Conservation (phyloP, 2,329 filamentous ascomycete species). For the Aspergillus thermomutatus region DNA sequence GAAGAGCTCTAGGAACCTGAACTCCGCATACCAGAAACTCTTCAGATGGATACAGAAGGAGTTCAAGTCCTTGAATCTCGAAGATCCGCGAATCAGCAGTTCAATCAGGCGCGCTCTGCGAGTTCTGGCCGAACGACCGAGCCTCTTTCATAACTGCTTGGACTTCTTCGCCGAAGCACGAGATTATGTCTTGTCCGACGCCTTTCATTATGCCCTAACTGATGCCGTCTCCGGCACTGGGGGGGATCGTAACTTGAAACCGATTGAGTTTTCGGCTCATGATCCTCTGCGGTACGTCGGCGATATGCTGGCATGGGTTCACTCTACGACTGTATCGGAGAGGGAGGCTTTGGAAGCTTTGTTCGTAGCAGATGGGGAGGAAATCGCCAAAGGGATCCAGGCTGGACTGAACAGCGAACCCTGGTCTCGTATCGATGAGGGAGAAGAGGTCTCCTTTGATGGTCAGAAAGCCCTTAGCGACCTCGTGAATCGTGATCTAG, state of each 20-base stretch:
- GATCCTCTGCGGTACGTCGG: constrained; percentile 88
- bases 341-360: constrained; percentile 86
- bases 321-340: constrained; percentile 91
- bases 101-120: constrained; percentile 80
- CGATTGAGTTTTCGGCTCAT: constrained; percentile 90
- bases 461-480: constrained; percentile 77
- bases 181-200: constrained; percentile 80
- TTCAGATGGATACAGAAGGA: constrained; percentile 94
- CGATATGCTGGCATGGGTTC: constrained; percentile 96
- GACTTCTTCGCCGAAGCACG: constrained; percentile 90
- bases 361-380: constrained; percentile 86
- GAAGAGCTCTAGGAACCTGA: constrained; percentile 79
- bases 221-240: constrained; percentile 60
- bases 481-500: constrained; percentile 80
- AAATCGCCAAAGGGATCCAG: constrained; percentile 78
- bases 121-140: constrained; percentile 83
- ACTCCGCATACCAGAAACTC: constrained; percentile 88
- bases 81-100: constrained; percentile 87
- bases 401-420: constrained; percentile 77
- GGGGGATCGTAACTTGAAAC: constrained; percentile 66
- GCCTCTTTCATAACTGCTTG: constrained; percentile 87
- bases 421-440: constrained; percentile 67
- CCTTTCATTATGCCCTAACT: constrained; percentile 84
- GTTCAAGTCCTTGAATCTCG: constrained; percentile 86
- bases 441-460: constrained; percentile 64